phyloP scores from a whole-genome alignment of 805 yeast species.

The Lipomyces japonicus region DNA sequence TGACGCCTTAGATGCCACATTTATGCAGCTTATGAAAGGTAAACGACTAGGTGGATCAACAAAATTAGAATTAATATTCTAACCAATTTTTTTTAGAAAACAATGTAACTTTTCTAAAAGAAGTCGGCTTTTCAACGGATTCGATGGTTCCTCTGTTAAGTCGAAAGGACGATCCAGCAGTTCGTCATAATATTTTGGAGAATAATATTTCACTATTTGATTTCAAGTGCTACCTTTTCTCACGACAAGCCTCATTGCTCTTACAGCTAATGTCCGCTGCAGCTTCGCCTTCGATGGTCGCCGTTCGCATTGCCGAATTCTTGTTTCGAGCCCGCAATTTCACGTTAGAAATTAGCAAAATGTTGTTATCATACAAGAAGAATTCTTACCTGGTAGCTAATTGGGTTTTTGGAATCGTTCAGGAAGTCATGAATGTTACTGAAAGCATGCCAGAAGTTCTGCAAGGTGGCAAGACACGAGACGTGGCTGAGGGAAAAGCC shows the following conservation, averaged over 20 bases:
- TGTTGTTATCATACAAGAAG: conserved; percentile 30
- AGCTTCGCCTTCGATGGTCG: conserved; percentile 34
- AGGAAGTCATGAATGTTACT: conserved; percentile 41
- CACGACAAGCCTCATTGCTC: conserved; percentile 38
- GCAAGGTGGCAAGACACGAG: conserved; percentile 36
- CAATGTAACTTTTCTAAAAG: conserved; percentile 36
- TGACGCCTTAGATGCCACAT: conserved; percentile 43
- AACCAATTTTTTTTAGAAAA: conserved; percentile 2
- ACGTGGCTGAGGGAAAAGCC: conserved; percentile 41
- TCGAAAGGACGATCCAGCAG: conserved; percentile 24
- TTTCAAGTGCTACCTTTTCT: conserved; percentile 39
- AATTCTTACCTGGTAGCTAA: conserved; percentile 31
- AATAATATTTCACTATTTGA: conserved; percentile 41
- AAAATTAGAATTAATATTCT: neutral
- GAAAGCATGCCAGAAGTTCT: conserved; percentile 31
- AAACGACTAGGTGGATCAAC: neutral
- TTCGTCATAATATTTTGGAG: conserved; percentile 36
- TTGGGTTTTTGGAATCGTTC: conserved; percentile 41
- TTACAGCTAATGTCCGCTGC: conserved; percentile 34
- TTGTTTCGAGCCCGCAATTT: conserved; percentile 39
- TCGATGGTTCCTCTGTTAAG: conserved; percentile 24
- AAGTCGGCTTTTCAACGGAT: conserved; percentile 33
- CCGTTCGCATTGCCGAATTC: conserved; percentile 36
- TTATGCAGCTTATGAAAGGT: conserved; percentile 30
- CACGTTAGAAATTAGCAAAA: conserved; percentile 41